These are phyloP conservation scores for Ceratocystiopsis minuta DNA, from an alignment of 2,329 filamentous ascomycete genomes.

Conservation along the genomic window DNA sequence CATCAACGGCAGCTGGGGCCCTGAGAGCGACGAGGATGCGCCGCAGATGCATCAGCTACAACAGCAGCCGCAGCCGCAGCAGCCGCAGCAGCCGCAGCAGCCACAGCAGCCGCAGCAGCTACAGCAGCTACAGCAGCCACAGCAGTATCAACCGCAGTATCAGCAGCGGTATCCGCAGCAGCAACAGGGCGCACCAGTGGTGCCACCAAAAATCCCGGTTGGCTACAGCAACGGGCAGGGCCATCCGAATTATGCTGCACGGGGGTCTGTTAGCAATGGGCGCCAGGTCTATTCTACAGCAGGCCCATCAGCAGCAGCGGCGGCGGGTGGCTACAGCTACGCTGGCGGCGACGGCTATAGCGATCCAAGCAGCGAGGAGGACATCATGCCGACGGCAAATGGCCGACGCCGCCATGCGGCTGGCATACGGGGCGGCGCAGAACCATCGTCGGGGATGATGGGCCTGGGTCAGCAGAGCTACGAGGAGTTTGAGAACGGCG, in stretches of 20 bases:
- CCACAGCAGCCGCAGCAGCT: not conserved
- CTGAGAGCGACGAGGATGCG: slow-evolving; percentile 21
- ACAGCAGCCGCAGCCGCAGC: not conserved
- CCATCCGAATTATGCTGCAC: not conserved
- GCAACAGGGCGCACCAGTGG: not conserved
- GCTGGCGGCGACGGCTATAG: too few species aligned
- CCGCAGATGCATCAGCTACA: not conserved
- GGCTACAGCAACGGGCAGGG: not conserved
- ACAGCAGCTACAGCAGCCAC: not conserved
- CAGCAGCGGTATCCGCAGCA: not conserved
- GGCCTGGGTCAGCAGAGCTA: slow-evolving; percentile 20
- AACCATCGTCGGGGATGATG: slow-evolving; percentile 10
- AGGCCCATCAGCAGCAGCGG: too few species aligned
- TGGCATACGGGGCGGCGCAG: slow-evolving; percentile 7
- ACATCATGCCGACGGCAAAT: slow-evolving; percentile 4
- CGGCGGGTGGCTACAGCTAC: too few species aligned
- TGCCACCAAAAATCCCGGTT: slow-evolving; percentile 1
- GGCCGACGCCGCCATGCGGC: not conserved
- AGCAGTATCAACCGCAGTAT: slow-evolving; percentile 1
- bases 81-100: not conserved
- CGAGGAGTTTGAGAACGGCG: slow-evolving; percentile 34
- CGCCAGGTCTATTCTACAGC: too few species aligned
- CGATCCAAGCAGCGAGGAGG: slow-evolving; percentile 1
- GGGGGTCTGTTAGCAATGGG: too few species aligned
- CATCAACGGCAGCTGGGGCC: slow-evolving; percentile 36